Percentiles rank a stretch among this genome's conserved stretches.
Evolutionary conservation across 495 filamentous ascomycete genomes (phyloP).

Genomic region (Penicilliopsis zonata): DNA sequence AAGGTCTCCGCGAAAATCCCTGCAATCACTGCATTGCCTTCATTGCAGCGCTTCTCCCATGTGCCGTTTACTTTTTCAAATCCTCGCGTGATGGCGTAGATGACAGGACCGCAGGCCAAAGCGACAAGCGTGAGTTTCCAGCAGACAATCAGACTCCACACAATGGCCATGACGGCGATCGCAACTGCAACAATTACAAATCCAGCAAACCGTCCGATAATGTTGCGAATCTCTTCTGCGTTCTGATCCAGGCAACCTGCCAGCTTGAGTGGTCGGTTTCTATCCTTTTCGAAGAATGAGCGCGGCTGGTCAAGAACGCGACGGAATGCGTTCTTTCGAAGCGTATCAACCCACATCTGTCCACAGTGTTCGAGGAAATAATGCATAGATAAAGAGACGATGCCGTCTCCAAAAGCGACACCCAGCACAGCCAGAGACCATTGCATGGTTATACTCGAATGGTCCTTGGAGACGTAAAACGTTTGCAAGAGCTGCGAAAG

Average conservation of each 20-base stretch:
- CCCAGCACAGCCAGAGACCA: slow-evolving; percentile 63
- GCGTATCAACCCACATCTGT: slow-evolving; percentile 66
- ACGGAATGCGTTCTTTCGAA: slow-evolving; percentile 56
- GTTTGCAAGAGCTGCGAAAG: slow-evolving; percentile 63
- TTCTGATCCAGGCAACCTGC: slow-evolving; percentile 66
- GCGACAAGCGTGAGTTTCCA: slow-evolving; percentile 80
- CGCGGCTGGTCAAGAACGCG: slow-evolving; percentile 68
- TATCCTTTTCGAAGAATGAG: slow-evolving; percentile 68
- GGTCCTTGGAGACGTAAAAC: slow-evolving; percentile 42
- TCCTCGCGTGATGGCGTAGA: slow-evolving; percentile 50
- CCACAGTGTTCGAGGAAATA: slow-evolving; percentile 59
- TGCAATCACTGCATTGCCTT: slow-evolving; percentile 39
- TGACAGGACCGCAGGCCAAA: slow-evolving; percentile 52
- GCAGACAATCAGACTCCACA: slow-evolving; percentile 61
- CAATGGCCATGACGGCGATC: slow-evolving; percentile 53
- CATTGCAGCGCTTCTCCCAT: slow-evolving; percentile 61
- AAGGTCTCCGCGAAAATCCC: slow-evolving; percentile 69
- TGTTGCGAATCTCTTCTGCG: slow-evolving; percentile 75
- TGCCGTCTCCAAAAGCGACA: slow-evolving; percentile 53
- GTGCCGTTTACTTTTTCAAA: slow-evolving; percentile 49
- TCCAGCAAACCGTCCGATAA: slow-evolving; percentile 67
- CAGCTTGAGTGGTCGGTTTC: slow-evolving; percentile 51
- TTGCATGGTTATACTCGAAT: slow-evolving; percentile 34
- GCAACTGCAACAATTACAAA: slow-evolving; percentile 49
- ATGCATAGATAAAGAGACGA: slow-evolving; percentile 51